phyloP scores from a whole-genome alignment of 768 basidiomycete species.

The Sarcodon sp. region DNA sequence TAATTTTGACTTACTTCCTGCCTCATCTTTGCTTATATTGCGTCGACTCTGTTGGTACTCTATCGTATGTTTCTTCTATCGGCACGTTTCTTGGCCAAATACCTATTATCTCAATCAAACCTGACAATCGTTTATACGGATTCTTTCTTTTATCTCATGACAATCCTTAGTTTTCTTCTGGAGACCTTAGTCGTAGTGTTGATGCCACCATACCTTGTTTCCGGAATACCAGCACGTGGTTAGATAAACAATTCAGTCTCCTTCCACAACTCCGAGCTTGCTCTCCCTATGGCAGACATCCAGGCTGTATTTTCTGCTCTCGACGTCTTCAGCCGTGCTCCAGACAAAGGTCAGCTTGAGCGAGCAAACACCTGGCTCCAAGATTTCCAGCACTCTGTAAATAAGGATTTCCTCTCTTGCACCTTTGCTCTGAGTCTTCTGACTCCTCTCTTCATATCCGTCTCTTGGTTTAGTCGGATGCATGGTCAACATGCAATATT shows the following conservation, averaged over 20 bases:
- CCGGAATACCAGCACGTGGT: neutral
- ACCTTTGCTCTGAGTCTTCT: slow-evolving; percentile 25
- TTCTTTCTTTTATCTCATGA: neutral
- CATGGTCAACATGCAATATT: slow-evolving; percentile 92
- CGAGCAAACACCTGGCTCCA: slow-evolving; percentile 91
- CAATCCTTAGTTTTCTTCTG: too few relatives aligned
- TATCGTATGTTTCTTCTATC: neutral
- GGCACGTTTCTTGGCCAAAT: neutral
- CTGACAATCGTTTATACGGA: neutral
- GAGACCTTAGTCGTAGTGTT: too few relatives aligned
- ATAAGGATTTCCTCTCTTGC: slow-evolving; percentile 63
- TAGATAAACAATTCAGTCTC: neutral
- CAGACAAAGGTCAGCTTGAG: slow-evolving; percentile 75
- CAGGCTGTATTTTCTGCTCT: slow-evolving; percentile 66
- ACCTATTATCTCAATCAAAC: neutral
- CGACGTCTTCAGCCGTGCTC: slow-evolving; percentile 67
- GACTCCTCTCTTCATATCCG: slow-evolving; percentile 48
- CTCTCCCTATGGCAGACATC: slow-evolving; percentile 44
- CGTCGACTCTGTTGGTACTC: neutral
- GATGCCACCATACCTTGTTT: too few relatives aligned
- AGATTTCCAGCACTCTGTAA: slow-evolving; percentile 99
- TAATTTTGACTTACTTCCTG: slow-evolving; percentile 11
- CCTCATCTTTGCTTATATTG: neutral
- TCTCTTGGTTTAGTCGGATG: slow-evolving; percentile 73
- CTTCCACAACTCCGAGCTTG: slow-evolving; percentile 1